A percentile compares a stretch with the other conserved stretches of the same genome.
phyloP scores from a whole-genome alignment of 805 yeast genomes.

The Millerago galiae region DNA sequence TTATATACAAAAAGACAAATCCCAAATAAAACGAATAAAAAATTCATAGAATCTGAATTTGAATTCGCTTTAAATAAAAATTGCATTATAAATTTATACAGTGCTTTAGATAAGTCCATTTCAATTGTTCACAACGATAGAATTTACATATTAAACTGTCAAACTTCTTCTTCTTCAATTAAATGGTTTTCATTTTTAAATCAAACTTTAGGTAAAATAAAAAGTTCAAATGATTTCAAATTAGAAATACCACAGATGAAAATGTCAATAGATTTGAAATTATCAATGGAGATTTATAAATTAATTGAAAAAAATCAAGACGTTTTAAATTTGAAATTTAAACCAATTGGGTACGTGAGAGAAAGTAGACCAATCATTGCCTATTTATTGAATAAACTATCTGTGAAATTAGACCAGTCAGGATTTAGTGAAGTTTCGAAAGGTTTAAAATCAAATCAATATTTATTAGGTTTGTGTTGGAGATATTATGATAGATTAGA shows the following conservation, averaged over 20 bases:
- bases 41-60: conserved; percentile 15
- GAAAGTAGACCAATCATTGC: conserved; percentile 27
- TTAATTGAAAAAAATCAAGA: conserved; percentile 2
- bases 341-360: conserved; percentile 20
- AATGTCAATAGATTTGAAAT: conserved; percentile 21
- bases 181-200: conserved; percentile 60
- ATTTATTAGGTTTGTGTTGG: conserved; percentile 49
- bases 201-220: conserved; percentile 35
- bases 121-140: conserved; percentile 34
- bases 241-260: conserved; percentile 38
- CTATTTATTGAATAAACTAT: conserved; percentile 33
- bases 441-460: conserved; percentile 22
- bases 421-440: conserved; percentile 22
- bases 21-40: conserved; percentile 17
- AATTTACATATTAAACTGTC: conserved; percentile 51
- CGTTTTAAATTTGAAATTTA: neutral
- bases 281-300: conserved; percentile 12
- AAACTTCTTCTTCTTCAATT: conserved; percentile 45
- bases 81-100: conserved; percentile 48
- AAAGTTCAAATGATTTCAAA: conserved; percentile 35
- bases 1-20: conserved; percentile 46
- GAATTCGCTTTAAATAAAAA: conserved; percentile 26
- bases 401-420: conserved; percentile 26
- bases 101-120: conserved; percentile 64
- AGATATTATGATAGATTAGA: conserved; percentile 71